Base-by-base conservation (phyloP, 352 stramenopile species). In the Globisporangium nunn region DNA sequence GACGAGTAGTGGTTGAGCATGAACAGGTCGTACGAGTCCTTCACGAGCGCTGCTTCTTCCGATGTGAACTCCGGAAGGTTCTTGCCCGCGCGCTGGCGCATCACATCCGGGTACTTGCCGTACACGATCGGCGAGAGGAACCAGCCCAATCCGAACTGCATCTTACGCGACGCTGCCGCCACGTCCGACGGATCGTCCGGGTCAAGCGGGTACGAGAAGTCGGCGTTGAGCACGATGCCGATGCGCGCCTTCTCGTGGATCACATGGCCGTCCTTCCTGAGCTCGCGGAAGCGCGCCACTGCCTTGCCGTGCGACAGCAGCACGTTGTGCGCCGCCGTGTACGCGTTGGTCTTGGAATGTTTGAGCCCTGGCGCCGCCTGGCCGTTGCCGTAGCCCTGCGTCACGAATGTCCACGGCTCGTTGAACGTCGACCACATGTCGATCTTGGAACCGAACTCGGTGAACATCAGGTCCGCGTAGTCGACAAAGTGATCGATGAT, bases 361-460 rank as follows among this genome's bases (percentile, higher is more conserved):
- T 67, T 61, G 4, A 70, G 58, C 1, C 65, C 69, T 0, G 72
- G 68, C 23, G 72, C 74, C 29, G 66, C 67, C 43, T 68, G 56
- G 47, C 87, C 89, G 50, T 78, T 85, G 54, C 85, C 80, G 66
- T 98, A 98, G 28, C 83, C 93, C 37, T 86, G 67, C 28, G 86
- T 86, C n/a, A 82, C 79, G 39, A 97, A 85, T 6, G 76, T 92
- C 73, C 88, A 93, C 12, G 91, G 76, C 69, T 99, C 96, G 61
- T 98, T 98, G 56, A 99, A 91, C 3, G 95, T 98, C 12, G 96
- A 86, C 95, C 95, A 99, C 57, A 84, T 86, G 61, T 94, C 87
- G 17, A 98, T 87, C 52, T 95, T 86, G 56, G 80, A 64, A 46
- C 94, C 95, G 75, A 96, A 98, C 43, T 86, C 75, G 12, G 77